Evolutionary conservation across 495 filamentous ascomycete species (phyloP), one percentile per base, ranked within the genome.

Genomic region (Glonium stellatum): DNA sequence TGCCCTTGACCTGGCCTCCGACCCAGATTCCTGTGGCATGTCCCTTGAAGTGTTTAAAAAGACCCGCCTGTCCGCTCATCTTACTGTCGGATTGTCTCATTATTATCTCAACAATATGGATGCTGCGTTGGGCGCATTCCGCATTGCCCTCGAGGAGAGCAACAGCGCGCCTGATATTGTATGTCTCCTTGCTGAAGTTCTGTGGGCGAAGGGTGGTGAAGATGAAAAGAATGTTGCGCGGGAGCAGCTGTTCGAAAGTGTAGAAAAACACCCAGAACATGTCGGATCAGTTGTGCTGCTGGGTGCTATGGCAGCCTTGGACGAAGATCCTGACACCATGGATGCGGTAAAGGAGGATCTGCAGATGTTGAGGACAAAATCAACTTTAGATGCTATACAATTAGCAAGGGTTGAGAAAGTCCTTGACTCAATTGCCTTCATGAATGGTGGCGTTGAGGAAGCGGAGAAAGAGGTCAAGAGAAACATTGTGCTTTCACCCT

Each of bases 121-220:
- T 46, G 75, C 78, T 19, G 86, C 89, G 4, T 82, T 96, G 13
- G 76, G 82, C 21, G 88, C 86, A 78, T 95, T 97, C 75, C 83
- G 88, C 56, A 76, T 83, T 12, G 92, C 92, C 4, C 78, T 98
- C 8, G 79, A 84, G 48, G 92, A 96, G 73, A 88, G 87, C 4
- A 70, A 82, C 44, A 81, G 82, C 44, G 82, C 89, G 55, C 88
- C 92, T 1, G 89, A 98, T 70, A 87, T 92, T 4, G 84, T 92
- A 15, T 96, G 91, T 67, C 79, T 96, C 15, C 79, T 97, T 9
- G 86, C 91, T 1, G 88, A 97, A 69, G 85, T 97, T 2, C 79
- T 97, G 5, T 98, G 92, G 91, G 90, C 89, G 2, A 92, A 87
- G 68, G 92, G 89, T 23, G 84, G 83, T 1, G 82, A 87, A 8